These are phyloP conservation scores for Russula virescens DNA, from an alignment of 768 basidiomycete genomes.

Conservation along the genomic window DNA sequence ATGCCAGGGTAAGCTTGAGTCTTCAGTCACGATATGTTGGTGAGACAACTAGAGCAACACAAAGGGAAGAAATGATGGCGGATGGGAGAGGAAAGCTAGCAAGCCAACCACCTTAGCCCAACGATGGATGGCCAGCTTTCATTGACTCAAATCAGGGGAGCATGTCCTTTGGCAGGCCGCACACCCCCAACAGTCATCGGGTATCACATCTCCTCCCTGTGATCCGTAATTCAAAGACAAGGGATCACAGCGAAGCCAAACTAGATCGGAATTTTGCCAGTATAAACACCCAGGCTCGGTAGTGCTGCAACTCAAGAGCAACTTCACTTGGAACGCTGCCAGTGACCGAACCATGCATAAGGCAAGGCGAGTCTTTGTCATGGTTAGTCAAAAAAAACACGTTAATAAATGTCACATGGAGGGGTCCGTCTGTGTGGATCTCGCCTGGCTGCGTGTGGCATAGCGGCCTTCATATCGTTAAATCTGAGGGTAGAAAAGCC, in stretches of 20 bases:
- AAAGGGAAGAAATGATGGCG: too few relatives aligned
- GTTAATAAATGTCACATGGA: too few relatives aligned
- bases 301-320: background rate
- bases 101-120: too few relatives aligned
- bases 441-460: background rate
- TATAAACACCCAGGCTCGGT: background rate
- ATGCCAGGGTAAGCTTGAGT: too few relatives aligned
- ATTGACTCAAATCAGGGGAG: too few relatives aligned
- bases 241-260: background rate
- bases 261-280: background rate
- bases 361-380: too few relatives aligned
- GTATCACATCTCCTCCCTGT: background rate
- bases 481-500: background rate
- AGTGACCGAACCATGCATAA: background rate
- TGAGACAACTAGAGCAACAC: too few relatives aligned
- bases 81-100: too few relatives aligned
- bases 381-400: too few relatives aligned
- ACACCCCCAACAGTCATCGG: background rate
- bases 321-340: background rate
- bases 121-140: too few relatives aligned
- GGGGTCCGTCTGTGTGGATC: background rate
- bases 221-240: background rate
- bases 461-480: background rate
- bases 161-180: too few relatives aligned
- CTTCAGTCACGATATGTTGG: too few relatives aligned